Evolutionary conservation across 495 filamentous ascomycete species (phyloP), one percentile per base, ranked within the genome.

Genomic region (Corynascus novoguineensis): DNA sequence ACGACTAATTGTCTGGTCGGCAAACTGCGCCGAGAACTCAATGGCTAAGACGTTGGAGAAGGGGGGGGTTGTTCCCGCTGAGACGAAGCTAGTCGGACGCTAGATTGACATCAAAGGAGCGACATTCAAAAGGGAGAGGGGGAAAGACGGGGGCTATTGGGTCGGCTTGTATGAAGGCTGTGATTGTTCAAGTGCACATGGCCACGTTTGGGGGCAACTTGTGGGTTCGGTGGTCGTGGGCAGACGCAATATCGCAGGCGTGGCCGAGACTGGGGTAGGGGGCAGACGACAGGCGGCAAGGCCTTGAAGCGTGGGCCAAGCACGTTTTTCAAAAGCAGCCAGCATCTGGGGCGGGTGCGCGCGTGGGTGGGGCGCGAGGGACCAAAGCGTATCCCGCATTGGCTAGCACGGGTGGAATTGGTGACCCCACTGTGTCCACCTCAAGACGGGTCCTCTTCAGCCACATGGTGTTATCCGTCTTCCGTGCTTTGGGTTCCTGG

Each of bases 261-360:
- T 38, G 50, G 34, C 31, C 28, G 37, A 28, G 47, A 32, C 29
- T 19, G 27, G 58, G 55, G 32, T 50, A 35, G 32, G 42, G 42
- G 42, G 32, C 47, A 41, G 19, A 25, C 9, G 27, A 42, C 31
- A 32, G 56, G 54, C 61, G 57, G 61, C 56, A 60, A 57, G 41
- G 37, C 50, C 35, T 45, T 22, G 40, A 42, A 58, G 42, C 41
- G 48, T 62, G 45, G 64, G 64, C 64, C 64, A 56, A 64, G 64
- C 68, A 71, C 68, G 68, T 71, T 71, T 70, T 71, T 70, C 62
- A 63, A 64, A 64, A 27, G 60, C 60, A 62, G 57, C 60, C 58
- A 62, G 56, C 53, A 59, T 59, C 56, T 60, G 48, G 48, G 49
- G 53, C 41, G 47, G 55, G 42, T 45, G 52, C 46, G 49, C 52